phyloP scores from a whole-genome alignment of 768 basidiomycete species.

The Piloderma croceum region DNA sequence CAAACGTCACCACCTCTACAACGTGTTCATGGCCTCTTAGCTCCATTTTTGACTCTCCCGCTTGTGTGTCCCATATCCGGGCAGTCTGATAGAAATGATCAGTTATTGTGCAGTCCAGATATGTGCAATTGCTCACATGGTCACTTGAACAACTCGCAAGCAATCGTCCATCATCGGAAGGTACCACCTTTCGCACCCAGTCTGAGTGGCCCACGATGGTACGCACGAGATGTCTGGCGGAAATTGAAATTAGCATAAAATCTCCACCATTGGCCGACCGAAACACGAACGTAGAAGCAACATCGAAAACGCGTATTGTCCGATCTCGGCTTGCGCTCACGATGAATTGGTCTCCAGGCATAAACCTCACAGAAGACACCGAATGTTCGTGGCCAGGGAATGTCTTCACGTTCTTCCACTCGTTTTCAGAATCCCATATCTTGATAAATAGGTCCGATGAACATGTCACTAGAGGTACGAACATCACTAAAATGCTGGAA shows the following conservation, averaged over 20 bases:
- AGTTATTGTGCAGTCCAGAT: constrained; percentile 10
- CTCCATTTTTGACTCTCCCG: constrained; percentile 75
- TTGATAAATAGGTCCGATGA: constrained; percentile 90
- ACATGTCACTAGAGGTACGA: constrained; percentile 5
- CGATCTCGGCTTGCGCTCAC: constrained; percentile 85
- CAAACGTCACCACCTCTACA: constrained; percentile 77
- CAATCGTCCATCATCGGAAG: constrained; percentile 66
- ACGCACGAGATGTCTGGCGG: constrained; percentile 60
- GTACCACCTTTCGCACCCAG: constrained; percentile 72
- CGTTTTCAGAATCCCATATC: constrained; percentile 86
- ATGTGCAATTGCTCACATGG: constrained; percentile 49
- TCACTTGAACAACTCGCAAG: constrained; percentile 83
- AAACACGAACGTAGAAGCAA: constrained; percentile 68
- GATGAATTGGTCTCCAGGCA: constrained; percentile 78
- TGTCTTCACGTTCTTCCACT: constrained; percentile 86
- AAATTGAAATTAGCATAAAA: background rate
- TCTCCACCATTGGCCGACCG: constrained; percentile 1
- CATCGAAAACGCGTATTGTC: constrained; percentile 82
- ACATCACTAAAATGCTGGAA: constrained; percentile 3
- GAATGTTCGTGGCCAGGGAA: constrained; percentile 89
- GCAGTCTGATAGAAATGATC: constrained; percentile 51
- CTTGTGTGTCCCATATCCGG: constrained; percentile 66
- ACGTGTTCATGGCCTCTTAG: constrained; percentile 85
- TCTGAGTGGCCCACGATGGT: constrained; percentile 75
- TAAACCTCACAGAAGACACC: constrained; percentile 79